Evolutionary conservation across 345 rosid species (phyloP), one percentile per base, ranked within the genome.

Genomic region (Pistacia integerrima): DNA sequence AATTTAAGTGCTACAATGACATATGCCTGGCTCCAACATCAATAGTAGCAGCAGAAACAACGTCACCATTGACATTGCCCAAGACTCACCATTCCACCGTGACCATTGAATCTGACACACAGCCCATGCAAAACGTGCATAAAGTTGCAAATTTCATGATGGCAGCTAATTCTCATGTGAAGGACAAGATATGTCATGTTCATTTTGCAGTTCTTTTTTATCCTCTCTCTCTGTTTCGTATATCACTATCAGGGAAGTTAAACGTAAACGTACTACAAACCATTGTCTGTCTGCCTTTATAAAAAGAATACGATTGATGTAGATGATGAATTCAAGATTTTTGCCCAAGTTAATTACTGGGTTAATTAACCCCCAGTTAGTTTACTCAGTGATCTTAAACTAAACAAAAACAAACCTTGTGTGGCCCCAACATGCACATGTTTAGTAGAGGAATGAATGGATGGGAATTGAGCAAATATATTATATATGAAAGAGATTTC

Each of bases 351-450:
- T 41, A 41, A 41, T 41, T 41, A 41, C 44, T 38, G 44, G 44
- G 9, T 5, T 25, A 25, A 41, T 4, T 13, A 63, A 35, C n/a
- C 69, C 52, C 48, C 46, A 5, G 46, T 41, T 41, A 5, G 6
- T 41, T 41, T 41, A 5, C 8, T 41, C 6, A 41, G 8, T 41
- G 10, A 41, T 41, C 8, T 41, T 41, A 41, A 41, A 7, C 46
- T 3, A 25, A 25, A 25, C 25, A 25, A 41, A 41, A 57, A 46
- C 41, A 63, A 12, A 63, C 46, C 11, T 44, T 16, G 3, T 55
- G 69, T 56, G 78, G 55, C 36, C 76, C 78, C 70, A 69, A 20
- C 20, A 14, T 18, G 73, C 81, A 65, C 76, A 81, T 81, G 78
- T 36, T 69, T 14, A 36, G 67, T 62, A 65, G 35, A 22, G 59